Conservation (phyloP, 2,329 filamentous ascomycete species). For the Diaporthe vaccinii region DNA sequence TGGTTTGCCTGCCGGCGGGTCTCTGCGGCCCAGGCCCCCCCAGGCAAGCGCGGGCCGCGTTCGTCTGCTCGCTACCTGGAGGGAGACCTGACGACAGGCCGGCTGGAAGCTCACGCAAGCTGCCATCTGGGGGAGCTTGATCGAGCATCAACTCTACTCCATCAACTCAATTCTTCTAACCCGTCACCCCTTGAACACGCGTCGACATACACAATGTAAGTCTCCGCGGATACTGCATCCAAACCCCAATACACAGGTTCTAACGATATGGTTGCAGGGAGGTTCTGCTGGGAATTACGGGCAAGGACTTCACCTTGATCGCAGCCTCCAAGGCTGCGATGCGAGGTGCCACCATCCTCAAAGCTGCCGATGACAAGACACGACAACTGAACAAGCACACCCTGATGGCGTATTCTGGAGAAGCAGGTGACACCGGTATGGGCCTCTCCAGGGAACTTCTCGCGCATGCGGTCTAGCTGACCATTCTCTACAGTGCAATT, state of each 20-base stretch:
- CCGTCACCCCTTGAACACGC: slow-evolving; percentile 1
- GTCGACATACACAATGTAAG: slow-evolving; percentile 43
- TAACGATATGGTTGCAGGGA: slow-evolving; percentile 73
- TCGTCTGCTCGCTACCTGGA: slow-evolving; percentile 38
- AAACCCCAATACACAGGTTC: background rate
- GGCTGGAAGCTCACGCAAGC: slow-evolving; percentile 41
- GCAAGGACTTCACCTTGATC: slow-evolving; percentile 99
- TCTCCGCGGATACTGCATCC: background rate
- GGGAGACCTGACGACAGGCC: slow-evolving; percentile 12
- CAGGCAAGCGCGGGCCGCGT: slow-evolving; percentile 36
- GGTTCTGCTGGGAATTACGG: slow-evolving; percentile 96
- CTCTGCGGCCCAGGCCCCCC: background rate
- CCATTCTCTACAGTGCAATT: slow-evolving; percentile 82
- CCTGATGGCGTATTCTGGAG: slow-evolving; percentile 93
- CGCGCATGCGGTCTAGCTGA: slow-evolving; percentile 40
- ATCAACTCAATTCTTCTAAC: slow-evolving; percentile 15
- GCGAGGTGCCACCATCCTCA: slow-evolving; percentile 96
- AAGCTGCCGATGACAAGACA: slow-evolving; percentile 97
- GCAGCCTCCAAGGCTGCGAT: slow-evolving; percentile 98
- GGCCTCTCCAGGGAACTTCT: slow-evolving; percentile 14
- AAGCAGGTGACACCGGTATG: slow-evolving; percentile 93
- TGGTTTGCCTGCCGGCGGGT: slow-evolving; percentile 13
- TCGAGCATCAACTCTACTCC: slow-evolving; percentile 20
- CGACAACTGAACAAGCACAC: slow-evolving; percentile 92
- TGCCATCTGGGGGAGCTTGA: slow-evolving; percentile 13